Conservation (phyloP, 2,329 filamentous ascomycete genomes). For the Arthrobotrys sphaeroides region DNA sequence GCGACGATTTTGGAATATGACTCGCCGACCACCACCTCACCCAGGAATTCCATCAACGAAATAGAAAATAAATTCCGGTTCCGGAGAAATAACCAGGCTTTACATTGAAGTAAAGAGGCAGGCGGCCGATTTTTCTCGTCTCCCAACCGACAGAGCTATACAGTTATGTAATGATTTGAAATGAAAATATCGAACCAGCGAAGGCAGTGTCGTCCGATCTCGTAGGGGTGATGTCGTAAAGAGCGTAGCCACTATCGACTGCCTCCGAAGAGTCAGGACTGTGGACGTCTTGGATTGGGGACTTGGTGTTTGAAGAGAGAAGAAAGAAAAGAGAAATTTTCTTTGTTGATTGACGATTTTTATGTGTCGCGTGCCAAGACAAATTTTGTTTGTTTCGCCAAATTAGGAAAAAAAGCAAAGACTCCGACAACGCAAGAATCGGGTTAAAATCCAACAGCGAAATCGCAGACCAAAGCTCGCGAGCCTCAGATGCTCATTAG, state of each 20-base stretch:
- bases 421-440: conserved; percentile 14
- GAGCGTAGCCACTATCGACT: conserved; percentile 42
- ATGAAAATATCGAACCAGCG: conserved; percentile 49
- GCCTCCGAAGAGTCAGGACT: conserved; percentile 15
- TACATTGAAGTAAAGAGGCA: conserved; percentile 41
- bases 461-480: neutral
- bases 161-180: conserved; percentile 50
- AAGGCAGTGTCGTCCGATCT: conserved; percentile 40
- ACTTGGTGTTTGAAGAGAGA: conserved; percentile 54
- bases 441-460: conserved; percentile 8
- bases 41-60: conserved; percentile 50
- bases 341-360: conserved; percentile 22
- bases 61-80: conserved; percentile 18
- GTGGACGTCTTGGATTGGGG: conserved; percentile 47
- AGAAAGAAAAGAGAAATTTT: conserved; percentile 24
- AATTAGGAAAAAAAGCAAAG: conserved; percentile 25
- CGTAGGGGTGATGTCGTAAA: conserved; percentile 53
- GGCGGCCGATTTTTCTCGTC: conserved; percentile 45
- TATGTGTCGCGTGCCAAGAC: conserved; percentile 50
- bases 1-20: conserved; percentile 54
- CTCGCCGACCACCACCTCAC: conserved; percentile 37
- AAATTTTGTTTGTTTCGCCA: conserved; percentile 1
- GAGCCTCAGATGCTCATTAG: neutral
- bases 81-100: conserved; percentile 43
- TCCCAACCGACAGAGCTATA: conserved; percentile 54